Conservation (phyloP, 2,329 filamentous ascomycete genomes). For the Venturia aucupariae region DNA sequence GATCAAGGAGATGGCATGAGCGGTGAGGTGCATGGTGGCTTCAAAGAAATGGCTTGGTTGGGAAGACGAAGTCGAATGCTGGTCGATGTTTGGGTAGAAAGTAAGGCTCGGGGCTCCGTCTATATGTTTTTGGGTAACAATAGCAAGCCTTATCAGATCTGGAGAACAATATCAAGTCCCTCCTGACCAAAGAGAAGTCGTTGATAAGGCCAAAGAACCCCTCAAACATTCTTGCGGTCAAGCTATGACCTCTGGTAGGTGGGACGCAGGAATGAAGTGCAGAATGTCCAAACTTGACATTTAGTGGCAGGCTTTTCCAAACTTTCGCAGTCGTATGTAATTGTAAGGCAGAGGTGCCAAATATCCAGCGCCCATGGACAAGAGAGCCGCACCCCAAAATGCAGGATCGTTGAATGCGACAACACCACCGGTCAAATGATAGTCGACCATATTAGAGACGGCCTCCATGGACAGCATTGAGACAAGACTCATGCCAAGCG, state of each 20-base stretch:
- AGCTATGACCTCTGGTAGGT: background rate
- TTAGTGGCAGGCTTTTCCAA: conserved; percentile 40
- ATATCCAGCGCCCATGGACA: conserved; percentile 38
- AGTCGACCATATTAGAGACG: conserved; percentile 47
- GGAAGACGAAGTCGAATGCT: background rate
- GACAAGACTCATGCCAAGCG: conserved; percentile 49
- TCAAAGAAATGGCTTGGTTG: background rate
- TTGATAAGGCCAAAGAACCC: background rate
- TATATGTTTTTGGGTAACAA: background rate
- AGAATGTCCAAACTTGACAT: conserved; percentile 24
- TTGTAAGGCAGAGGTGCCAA: conserved; percentile 46
- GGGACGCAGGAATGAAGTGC: background rate
- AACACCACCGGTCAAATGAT: conserved; percentile 43
- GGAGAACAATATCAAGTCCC: background rate
- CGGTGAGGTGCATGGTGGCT: background rate
- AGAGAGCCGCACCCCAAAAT: conserved; percentile 44
- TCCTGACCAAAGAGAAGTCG: background rate
- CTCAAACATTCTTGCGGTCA: background rate
- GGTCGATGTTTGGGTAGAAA: background rate
- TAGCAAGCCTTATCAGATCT: background rate
- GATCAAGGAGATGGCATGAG: background rate
- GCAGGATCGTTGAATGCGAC: conserved; percentile 37
- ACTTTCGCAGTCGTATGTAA: conserved; percentile 40
- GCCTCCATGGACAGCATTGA: conserved; percentile 52
- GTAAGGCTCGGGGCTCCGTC: background rate